phyloP scores from a whole-genome alignment of 139 green algal genomes.

The Eudorina sp. region DNA sequence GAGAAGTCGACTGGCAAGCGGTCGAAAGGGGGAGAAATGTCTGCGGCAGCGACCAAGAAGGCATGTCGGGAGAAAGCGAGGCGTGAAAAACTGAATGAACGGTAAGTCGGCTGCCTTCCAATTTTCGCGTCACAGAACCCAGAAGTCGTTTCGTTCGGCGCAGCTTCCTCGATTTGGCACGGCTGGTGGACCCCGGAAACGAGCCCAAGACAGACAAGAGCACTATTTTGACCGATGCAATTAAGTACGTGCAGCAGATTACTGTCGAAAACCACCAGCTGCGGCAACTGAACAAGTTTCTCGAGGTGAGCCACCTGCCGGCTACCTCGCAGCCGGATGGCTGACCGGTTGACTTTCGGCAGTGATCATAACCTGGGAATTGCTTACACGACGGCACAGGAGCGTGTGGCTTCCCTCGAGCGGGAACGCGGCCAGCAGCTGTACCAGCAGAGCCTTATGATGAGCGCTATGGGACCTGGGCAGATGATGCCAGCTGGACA shows the following conservation, averaged over 20 bases:
- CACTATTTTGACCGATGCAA: constrained; percentile 77
- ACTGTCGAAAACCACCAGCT: constrained; percentile 79
- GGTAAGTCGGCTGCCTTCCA: constrained; percentile 49
- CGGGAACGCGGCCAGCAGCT: constrained; percentile 67
- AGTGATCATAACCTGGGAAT: background rate
- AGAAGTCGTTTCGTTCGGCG: constrained; percentile 5
- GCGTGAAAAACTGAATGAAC: constrained; percentile 82
- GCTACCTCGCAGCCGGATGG: no score
- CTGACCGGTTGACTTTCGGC: no score
- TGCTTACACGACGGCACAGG: constrained; percentile 37
- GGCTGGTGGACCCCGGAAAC: constrained; percentile 73
- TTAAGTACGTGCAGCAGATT: constrained; percentile 76
- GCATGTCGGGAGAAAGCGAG: constrained; percentile 81
- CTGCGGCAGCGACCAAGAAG: constrained; percentile 71
- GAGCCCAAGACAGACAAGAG: constrained; percentile 86
- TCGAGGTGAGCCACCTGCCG: constrained; percentile 76
- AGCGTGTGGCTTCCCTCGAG: constrained; percentile 70
- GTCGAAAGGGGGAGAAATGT: constrained; percentile 25
- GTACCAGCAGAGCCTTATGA: constrained; percentile 71
- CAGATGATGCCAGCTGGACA: constrained; percentile 59
- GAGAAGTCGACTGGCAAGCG: constrained; percentile 31
- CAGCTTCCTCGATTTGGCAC: constrained; percentile 74
- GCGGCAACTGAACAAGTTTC: constrained; percentile 82
- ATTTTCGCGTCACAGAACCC: background rate
- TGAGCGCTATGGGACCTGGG: constrained; percentile 40